These are phyloP conservation scores for Furculomyces boomerangus DNA, from an alignment of 371 early-diverging fungal species.

Conservation along the genomic window DNA sequence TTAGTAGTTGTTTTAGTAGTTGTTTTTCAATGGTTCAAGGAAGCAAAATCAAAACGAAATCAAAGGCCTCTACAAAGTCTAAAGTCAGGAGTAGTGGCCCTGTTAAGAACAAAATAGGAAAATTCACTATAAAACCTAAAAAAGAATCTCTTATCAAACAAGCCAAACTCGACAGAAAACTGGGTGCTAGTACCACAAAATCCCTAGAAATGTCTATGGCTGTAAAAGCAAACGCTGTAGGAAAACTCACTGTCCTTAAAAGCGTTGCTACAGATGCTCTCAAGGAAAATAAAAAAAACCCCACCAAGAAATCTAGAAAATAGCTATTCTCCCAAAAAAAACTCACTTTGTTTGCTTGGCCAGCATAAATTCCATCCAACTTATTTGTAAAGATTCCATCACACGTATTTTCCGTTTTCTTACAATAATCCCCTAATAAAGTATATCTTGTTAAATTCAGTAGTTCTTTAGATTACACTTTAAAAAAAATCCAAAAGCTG, in stretches of 20 bases:
- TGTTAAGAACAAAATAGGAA: slow-evolving; percentile 4
- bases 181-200: slow-evolving; percentile 13
- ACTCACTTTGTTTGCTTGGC: too few relatives aligned
- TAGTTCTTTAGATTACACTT: too few relatives aligned
- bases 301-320: slow-evolving; percentile 8
- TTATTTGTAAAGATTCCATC: not conserved
- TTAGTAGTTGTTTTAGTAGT: too few relatives aligned
- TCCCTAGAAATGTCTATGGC: slow-evolving; percentile 22
- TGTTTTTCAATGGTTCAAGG: too few relatives aligned
- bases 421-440: not conserved
- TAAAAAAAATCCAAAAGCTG: too few relatives aligned
- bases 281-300: slow-evolving; percentile 8
- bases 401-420: not conserved
- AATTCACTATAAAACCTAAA: slow-evolving; percentile 15
- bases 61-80: too few relatives aligned
- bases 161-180: slow-evolving; percentile 16
- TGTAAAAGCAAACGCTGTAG: slow-evolving; percentile 22
- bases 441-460: too few relatives aligned
- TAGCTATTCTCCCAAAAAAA: too few relatives aligned
- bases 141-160: slow-evolving; percentile 11
- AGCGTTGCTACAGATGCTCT: not conserved
- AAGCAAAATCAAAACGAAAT: too few relatives aligned
- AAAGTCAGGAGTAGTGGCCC: too few relatives aligned
- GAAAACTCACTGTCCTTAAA: slow-evolving; percentile 23
- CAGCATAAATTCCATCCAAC: not conserved